Percentiles rank a stretch among this genome's conserved stretches.
phyloP scores from a whole-genome alignment of 2,329 filamentous ascomycete genomes.

The Diaporthe citri region DNA sequence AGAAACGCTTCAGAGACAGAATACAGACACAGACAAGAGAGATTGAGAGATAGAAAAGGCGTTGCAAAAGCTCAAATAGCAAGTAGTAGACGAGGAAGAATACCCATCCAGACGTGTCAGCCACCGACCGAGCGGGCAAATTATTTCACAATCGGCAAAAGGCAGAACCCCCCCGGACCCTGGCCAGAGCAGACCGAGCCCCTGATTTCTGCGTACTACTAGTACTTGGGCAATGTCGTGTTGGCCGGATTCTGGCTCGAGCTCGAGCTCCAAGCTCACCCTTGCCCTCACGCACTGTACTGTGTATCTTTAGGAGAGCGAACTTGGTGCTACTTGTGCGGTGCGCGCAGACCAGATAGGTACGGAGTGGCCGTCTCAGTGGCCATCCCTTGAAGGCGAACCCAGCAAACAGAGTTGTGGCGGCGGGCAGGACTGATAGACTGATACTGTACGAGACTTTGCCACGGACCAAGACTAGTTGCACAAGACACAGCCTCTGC shows the following conservation, averaged over 20 bases:
- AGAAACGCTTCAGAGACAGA: neutral
- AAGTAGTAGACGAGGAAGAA: neutral
- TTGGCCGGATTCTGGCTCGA: slow-evolving; percentile 27
- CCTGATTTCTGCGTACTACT: slow-evolving; percentile 29
- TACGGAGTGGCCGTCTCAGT: slow-evolving; percentile 16
- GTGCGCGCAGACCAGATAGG: neutral
- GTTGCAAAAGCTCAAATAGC: slow-evolving; percentile 3
- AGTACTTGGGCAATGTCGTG: slow-evolving; percentile 29
- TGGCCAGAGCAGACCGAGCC: slow-evolving; percentile 27
- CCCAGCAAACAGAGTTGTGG: slow-evolving; percentile 22
- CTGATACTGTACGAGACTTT: slow-evolving; percentile 16
- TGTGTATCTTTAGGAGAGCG: neutral
- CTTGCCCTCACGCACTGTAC: slow-evolving; percentile 13
- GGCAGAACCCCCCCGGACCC: slow-evolving; percentile 3
- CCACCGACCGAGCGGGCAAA: slow-evolving; percentile 18
- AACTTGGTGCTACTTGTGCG: neutral
- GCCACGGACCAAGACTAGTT: slow-evolving; percentile 2
- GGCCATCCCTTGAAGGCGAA: slow-evolving; percentile 8
- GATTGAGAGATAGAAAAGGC: neutral
- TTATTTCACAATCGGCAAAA: slow-evolving; percentile 24
- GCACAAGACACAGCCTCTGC: slow-evolving; percentile 17
- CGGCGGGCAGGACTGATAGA: slow-evolving; percentile 13
- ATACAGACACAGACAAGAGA: neutral
- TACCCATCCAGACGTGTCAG: slow-evolving; percentile 12
- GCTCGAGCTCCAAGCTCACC: slow-evolving; percentile 21